phyloP scores from a whole-genome alignment of 2,329 filamentous ascomycete genomes.

The Aspergillus texensis region DNA sequence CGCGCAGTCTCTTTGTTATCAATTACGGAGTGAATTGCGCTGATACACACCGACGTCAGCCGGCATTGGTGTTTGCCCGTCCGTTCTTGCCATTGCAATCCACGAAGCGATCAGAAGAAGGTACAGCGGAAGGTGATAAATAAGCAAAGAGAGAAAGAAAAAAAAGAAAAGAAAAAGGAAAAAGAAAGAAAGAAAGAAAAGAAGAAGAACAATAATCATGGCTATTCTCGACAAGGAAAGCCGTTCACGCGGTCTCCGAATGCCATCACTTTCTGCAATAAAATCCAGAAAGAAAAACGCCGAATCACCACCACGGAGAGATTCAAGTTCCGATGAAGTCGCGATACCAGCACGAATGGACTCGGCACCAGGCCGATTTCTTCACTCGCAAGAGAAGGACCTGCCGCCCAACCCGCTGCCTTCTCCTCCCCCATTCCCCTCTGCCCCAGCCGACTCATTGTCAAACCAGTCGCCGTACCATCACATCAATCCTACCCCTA shows the following conservation, averaged over 20 bases:
- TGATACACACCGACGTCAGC: background rate
- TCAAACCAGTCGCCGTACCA: constrained; percentile 6
- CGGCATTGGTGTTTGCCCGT: background rate
- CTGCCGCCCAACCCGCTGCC: constrained; percentile 28
- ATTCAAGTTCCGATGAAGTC: constrained; percentile 17
- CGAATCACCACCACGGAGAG: constrained; percentile 25
- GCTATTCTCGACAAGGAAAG: constrained; percentile 40
- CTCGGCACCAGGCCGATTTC: constrained; percentile 16
- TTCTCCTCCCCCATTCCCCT: constrained; percentile 14
- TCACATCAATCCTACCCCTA: background rate
- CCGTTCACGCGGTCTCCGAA: constrained; percentile 35
- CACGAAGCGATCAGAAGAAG: background rate
- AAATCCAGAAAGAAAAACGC: constrained; percentile 33
- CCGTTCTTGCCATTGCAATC: background rate
- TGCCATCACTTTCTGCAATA: constrained; percentile 36
- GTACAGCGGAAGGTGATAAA: background rate
- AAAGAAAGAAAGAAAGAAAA: background rate
- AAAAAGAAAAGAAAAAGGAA: background rate
- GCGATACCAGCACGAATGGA: constrained; percentile 14
- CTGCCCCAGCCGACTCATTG: constrained; percentile 13
- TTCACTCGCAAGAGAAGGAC: constrained; percentile 29
- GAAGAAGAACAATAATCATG: constrained; percentile 20
- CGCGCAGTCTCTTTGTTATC: background rate
- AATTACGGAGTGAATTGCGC: background rate
- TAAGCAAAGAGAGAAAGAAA: too few relatives aligned